Evolutionary conservation across 1,139 yeast genomes (phyloP), one percentile per base, ranked within the genome.

Genomic region (Cylindricascospora bacillispora): DNA sequence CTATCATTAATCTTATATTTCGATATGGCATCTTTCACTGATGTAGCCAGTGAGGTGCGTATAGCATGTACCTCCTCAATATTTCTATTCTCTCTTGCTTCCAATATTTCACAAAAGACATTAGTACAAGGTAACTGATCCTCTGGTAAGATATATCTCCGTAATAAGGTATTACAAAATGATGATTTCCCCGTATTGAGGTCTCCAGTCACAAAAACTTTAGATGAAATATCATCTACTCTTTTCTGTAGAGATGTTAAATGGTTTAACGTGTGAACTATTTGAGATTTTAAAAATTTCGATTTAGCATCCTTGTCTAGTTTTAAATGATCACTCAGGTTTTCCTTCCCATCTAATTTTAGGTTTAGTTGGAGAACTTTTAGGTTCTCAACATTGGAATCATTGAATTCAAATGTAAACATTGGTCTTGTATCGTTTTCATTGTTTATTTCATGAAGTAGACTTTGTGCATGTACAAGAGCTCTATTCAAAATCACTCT

Each of bases 51-150:
- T 1, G 74, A 80, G 13, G 73, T 65, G 10, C 10, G 7, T n/a
- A 92, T 73, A 0, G 98, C 97, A 54, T 92, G 98, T 0, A 89
- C 97, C 50, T 86, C 94, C 54, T 89, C 97, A 11, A 72, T 48
- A 11, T 77, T 71, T 27, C 65, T 60, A 49, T 89, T 89, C 32
- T 76, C 85, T 25, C 71, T 63, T 7, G 89, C 83, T 52, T 89
- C 95, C 13, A 82, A 63, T 3, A 92, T 92, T 56, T 92, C 98
- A 54, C 95, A 86, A 49, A 92, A 92, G 1, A 92, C 95, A 34
- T 83, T 77, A 0, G 99, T 92, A 46, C 97, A 86, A 1, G 99
- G 99, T 48, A 92, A 94, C 50, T 92, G 98, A 54, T 92, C 99
- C 45, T 81, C 94, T 0, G 99, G 98, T 29, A 89, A 61, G 1